phyloP scores from a whole-genome alignment of 352 stramenopile species.

The Pythium biforme region DNA sequence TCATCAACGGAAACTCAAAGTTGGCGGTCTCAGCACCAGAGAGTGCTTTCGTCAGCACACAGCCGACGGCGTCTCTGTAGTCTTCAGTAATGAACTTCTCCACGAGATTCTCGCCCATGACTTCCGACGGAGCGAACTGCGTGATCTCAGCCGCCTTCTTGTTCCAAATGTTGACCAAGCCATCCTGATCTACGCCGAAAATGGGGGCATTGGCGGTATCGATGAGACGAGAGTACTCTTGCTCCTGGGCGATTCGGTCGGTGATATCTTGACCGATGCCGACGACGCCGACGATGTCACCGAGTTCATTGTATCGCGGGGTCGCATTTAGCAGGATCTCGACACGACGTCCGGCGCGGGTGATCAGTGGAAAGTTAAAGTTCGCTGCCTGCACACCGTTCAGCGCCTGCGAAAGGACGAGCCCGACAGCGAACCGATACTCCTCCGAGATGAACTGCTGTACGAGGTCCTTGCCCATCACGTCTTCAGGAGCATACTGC shows the following conservation, averaged over 20 bases:
- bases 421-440: slow-evolving; percentile 56
- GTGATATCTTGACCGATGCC: slow-evolving; percentile 87
- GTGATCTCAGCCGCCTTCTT: slow-evolving; percentile 90
- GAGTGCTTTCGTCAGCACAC: slow-evolving; percentile 63
- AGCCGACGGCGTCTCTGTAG: slow-evolving; percentile 57
- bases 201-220: slow-evolving; percentile 90
- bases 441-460: slow-evolving; percentile 86
- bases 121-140: slow-evolving; percentile 87
- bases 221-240: slow-evolving; percentile 86
- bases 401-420: slow-evolving; percentile 66
- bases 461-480: slow-evolving; percentile 87
- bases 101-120: slow-evolving; percentile 87
- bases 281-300: slow-evolving; percentile 79
- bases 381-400: slow-evolving; percentile 77
- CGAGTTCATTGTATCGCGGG: slow-evolving; percentile 67
- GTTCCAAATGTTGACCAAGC: slow-evolving; percentile 90
- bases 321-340: slow-evolving; percentile 83
- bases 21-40: slow-evolving; percentile 68
- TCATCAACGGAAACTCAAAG: slow-evolving; percentile 86
- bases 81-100: slow-evolving; percentile 89
- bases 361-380: slow-evolving; percentile 85
- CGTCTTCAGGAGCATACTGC: slow-evolving; percentile 85
- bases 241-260: slow-evolving; percentile 87
- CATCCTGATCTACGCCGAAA: slow-evolving; percentile 84
- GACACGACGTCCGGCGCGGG: slow-evolving; percentile 63